Evolutionary conservation across 371 early-diverging fungal genomes (phyloP), one percentile per base, ranked within the genome.

Genomic region (Rhizopus stolonifer): DNA sequence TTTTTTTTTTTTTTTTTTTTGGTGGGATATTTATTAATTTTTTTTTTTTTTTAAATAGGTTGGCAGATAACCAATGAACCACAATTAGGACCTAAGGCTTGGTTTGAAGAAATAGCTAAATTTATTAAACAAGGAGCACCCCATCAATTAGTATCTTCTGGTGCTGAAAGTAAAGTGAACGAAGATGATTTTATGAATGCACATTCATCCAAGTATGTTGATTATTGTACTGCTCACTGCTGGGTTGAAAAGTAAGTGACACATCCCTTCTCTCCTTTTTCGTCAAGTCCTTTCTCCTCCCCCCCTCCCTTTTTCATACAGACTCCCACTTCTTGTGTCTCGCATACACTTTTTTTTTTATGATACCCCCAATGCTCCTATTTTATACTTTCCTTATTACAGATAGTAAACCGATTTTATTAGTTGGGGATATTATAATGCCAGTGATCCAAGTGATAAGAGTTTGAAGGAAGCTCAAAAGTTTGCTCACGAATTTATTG

Each of bases 201-300:
- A n/a, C 81, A 83, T 51, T 33, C 54, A 9, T 48, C 58, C 18
- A 36, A 55, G 7, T 34, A 54, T 26, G 71, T 83, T 32, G 84
- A 83, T 49, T 83, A 81, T 47, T 61, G 77, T 17, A 78, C 77
- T 14, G 72, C 68, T 50, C 84, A 83, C 52, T 58, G 69, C 40
- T 83, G 84, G 84, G 84, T 77, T 21, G 78, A 81, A 70, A 77
- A 79, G 73, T 74, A 69, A 58, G 69, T 46, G n/a, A n/a, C n/a
- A n/a, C 18, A 31, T 39, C 23, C 13, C 26, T 18, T 26, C 23
- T 42, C 33, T 3, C 11, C 26, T 15, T 11, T 42, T 24, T 6
- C 11, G 3, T 39, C 19, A 15, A n/a, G 9, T 3, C 33, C 21
- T 15, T 46, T 54, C 39, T 52, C 15, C 21, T 11, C 43, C 31